Base-by-base conservation (phyloP, 768 basidiomycete genomes). In the Glaciozyma martinii region DNA sequence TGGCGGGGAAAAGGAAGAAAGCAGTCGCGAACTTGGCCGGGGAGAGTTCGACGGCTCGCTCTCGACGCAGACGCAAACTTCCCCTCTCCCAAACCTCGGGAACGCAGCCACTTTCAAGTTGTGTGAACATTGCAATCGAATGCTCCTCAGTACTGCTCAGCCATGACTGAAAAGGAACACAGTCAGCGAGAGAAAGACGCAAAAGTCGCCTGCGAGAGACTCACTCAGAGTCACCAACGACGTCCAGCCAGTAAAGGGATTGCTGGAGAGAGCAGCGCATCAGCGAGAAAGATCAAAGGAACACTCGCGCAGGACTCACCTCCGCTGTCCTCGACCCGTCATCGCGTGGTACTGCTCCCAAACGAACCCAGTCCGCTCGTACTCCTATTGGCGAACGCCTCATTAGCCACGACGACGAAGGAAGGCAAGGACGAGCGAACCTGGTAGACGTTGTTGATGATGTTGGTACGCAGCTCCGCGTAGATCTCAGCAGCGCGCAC, bases 191-290 rank as follows among this genome's bases (percentile, higher is more conserved):
- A 16, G 58, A 19, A 9, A 15, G 25, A 21, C 5, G 29, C 40
- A 25, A n/a, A 21, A 40, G 37, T 13, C 37, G 33, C 21, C 9
- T 27, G 9, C n/a, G 18, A 40, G 7, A 13, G n/a, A 61, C 68
- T 44, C 60, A 62, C 72, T 73, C 56, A 73, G 60, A 9, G 72
- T 66, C 27, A 71, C 63, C 15, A 73, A 58, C 53, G 91, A 90
- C 32, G 92, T 93, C 93, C 92, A 95, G 15, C 93, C 93, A 16
- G 93, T 95, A 79, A 97, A 98, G 0, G 93, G 92, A 76, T 94
- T 90, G 72, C 92, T 92, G 72, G 16, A 55, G 60, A 63, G 32
- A 44, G n/a, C 19, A 69, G 29, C 42, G 58, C 56, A 9, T 25
- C 59, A 54, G 50, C 43, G 46, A 62, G 66, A 46, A 19, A 16